Percentiles rank a stretch among this genome's conserved stretches.
phyloP scores from a whole-genome alignment of 257 asterid species.

The Plantago major region DNA sequence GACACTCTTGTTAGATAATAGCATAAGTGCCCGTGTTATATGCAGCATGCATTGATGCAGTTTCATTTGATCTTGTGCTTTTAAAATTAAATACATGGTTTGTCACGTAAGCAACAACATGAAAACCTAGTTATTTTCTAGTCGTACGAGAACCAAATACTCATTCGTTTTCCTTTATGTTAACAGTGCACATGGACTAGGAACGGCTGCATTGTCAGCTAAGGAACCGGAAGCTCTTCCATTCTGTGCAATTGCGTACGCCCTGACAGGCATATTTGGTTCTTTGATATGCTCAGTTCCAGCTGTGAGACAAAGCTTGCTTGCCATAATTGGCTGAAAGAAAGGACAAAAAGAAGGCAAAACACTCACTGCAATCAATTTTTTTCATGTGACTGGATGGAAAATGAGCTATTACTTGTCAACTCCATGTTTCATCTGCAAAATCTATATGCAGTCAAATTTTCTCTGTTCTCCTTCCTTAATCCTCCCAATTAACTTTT shows the following conservation, averaged over 20 bases:
- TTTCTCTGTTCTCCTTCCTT: neutral
- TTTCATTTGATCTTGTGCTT: too few relatives aligned
- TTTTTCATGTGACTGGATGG: neutral
- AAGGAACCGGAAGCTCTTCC: constrained; percentile 99
- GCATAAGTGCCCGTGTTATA: too few relatives aligned
- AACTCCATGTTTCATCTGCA: neutral
- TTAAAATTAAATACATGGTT: too few relatives aligned
- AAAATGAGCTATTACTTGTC: constrained; percentile 1
- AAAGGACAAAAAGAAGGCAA: neutral
- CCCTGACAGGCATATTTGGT: constrained; percentile 90
- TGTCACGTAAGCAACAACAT: too few relatives aligned
- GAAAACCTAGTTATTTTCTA: neutral
- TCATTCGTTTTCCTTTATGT: neutral
- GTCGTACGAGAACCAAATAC: neutral
- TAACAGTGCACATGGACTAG: constrained; percentile 90
- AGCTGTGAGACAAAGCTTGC: constrained; percentile 80
- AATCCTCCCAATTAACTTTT: neutral
- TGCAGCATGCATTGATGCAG: too few relatives aligned
- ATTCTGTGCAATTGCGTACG: constrained; percentile 95
- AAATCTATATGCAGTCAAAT: neutral
- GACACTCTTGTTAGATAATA: neutral
- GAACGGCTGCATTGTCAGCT: constrained; percentile 97
- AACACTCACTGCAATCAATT: neutral
- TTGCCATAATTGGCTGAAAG: constrained; percentile 70
- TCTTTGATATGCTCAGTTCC: constrained; percentile 91